Evolutionary conservation across 2,329 filamentous ascomycete species (phyloP).

Genomic region (Aspergillus sp.): DNA sequence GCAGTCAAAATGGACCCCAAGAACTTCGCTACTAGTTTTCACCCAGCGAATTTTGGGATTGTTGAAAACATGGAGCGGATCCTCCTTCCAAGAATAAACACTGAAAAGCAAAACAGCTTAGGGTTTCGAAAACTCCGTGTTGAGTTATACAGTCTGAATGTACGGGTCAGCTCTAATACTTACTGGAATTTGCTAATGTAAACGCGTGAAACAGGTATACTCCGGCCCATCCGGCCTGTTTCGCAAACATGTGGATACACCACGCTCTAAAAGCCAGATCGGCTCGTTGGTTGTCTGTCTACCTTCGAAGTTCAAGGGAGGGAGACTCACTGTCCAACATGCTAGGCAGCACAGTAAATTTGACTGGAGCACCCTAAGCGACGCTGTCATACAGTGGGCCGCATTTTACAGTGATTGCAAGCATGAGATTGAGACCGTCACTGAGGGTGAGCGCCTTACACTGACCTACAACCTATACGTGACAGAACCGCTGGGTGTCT

Average conservation of each 20-base stretch:
- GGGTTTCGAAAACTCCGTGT: constrained; percentile 43
- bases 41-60: constrained; percentile 54
- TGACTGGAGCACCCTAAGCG: constrained; percentile 26
- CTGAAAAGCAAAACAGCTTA: constrained; percentile 9
- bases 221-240: constrained; percentile 53
- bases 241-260: constrained; percentile 55
- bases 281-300: constrained; percentile 57
- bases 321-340: constrained; percentile 34
- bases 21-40: constrained; percentile 52
- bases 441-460: constrained; percentile 53
- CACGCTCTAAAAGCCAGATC: constrained; percentile 50
- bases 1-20: constrained; percentile 52
- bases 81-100: constrained; percentile 39
- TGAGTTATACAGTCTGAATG: constrained; percentile 60
- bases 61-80: constrained; percentile 50
- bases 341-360: constrained; percentile 25
- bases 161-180: constrained; percentile 23
- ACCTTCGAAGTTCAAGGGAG: constrained; percentile 35
- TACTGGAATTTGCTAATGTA: not conserved
- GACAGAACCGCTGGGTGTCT: constrained; percentile 32
- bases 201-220: constrained; percentile 44
- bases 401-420: constrained; percentile 41
- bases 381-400: constrained; percentile 32
- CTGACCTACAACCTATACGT: constrained; percentile 61
- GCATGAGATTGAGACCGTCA: constrained; percentile 47